A percentile compares a stretch with the other conserved stretches of the same genome.
phyloP scores from a whole-genome alignment of 768 basidiomycete genomes.

The Dentipellis sp. region DNA sequence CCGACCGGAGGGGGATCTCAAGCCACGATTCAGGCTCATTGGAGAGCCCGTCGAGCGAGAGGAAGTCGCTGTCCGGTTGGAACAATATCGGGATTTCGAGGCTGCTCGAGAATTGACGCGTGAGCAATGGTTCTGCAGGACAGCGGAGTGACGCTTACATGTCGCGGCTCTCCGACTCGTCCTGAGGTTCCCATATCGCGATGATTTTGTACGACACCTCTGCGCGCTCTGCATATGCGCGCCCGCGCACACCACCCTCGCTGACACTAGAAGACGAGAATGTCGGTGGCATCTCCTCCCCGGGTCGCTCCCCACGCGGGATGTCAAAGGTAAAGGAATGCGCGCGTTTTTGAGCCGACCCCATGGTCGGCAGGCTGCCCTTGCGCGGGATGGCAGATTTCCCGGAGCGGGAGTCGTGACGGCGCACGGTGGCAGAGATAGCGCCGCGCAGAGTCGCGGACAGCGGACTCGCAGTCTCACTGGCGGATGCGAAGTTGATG shows the following conservation, averaged over 20 bases:
- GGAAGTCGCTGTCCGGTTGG: constrained; percentile 50
- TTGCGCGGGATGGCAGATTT: background rate
- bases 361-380: background rate
- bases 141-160: constrained; percentile 30
- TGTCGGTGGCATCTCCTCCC: constrained; percentile 56
- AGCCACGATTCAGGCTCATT: constrained; percentile 48
- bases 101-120: constrained; percentile 22
- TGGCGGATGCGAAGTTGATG: background rate
- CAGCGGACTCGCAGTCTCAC: background rate
- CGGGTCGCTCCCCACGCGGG: constrained; percentile 36
- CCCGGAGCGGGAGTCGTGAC: background rate
- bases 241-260: constrained; percentile 17
- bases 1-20: constrained; percentile 56
- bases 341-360: constrained; percentile 13
- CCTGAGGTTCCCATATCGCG: constrained; percentile 48
- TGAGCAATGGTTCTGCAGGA: background rate
- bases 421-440: background rate
- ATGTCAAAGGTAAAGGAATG: constrained; percentile 47
- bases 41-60: constrained; percentile 40
- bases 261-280: constrained; percentile 34
- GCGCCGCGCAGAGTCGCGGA: background rate
- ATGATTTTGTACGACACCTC: constrained; percentile 47
- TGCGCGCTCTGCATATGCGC: constrained; percentile 24
- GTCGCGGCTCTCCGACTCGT: constrained; percentile 32
- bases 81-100: constrained; percentile 58